Evolutionary conservation across 208 protist species (phyloP), one percentile per base, ranked within the genome.

Genomic region (Leishmania turanica): DNA sequence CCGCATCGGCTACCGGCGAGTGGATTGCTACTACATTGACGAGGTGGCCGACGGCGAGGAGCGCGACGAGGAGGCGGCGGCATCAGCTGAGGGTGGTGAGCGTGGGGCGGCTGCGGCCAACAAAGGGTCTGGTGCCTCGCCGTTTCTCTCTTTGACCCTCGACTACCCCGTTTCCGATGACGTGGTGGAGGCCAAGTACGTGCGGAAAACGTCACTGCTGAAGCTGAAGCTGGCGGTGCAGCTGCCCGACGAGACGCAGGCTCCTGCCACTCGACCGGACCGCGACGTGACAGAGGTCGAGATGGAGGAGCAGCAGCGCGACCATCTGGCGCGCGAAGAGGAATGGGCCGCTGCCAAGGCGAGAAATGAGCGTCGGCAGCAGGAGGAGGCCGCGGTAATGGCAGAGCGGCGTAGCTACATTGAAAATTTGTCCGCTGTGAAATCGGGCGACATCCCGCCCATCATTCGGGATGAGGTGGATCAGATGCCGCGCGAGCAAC

Each of bases 81-180:
- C 66, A 71, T 42, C 66, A 37, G 40, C 4, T n/a, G 66, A 27
- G 58, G 51, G 7, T 11, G 45, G 17, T 53, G 66, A 13, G 1
- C 1, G 27, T 17, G 66, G n/a, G 51, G 42, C 19, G 17, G 45
- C 34, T 31, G 40, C 0, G 31, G 11, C 49, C 6, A 80, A 47
- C 24, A 86, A 47, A 21, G 21, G 11, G 21, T 34, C 24, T 31
- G 66, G 60, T 11, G 60, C 77, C 42, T 66, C 51, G 13, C 88
- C 93, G 0, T 96, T 97, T 80, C 82, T 96, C 62, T 82, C 74
- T 1, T 87, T 92, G 19, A 85, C 88, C 8, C 87, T 98, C 42
- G 90, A 92, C 76, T 98, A 95, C 83, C 96, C 94, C 5, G 87
- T 97, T 71, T 84, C 80, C n/a, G 87, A 94, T 34, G 92, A 96